A percentile compares a stretch with the other conserved stretches of the same genome.
Evolutionary conservation across 2,329 filamentous ascomycete species (phyloP).

Genomic region (Fusarium goolgardi): DNA sequence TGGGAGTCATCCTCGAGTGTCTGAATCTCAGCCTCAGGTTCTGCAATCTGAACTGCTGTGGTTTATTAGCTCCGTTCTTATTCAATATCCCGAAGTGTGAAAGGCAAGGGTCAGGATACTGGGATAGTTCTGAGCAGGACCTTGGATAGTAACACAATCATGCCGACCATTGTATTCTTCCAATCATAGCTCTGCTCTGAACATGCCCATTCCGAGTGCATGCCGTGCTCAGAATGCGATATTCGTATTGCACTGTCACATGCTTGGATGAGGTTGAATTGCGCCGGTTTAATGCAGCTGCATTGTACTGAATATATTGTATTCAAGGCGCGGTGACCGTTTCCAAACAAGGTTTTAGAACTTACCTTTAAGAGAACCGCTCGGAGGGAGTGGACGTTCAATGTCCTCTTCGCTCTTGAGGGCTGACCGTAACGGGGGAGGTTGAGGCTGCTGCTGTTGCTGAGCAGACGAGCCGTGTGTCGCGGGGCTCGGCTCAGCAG

Average conservation of each 20-base stretch:
- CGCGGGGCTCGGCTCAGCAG: slow-evolving; percentile 44
- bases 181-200: slow-evolving; percentile 2
- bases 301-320: background rate
- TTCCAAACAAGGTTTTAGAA: slow-evolving; percentile 26
- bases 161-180: background rate
- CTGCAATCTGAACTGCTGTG: slow-evolving; percentile 68
- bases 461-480: slow-evolving; percentile 34
- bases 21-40: slow-evolving; percentile 56
- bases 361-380: slow-evolving; percentile 59
- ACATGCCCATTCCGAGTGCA: background rate
- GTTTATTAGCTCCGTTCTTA: slow-evolving; percentile 40
- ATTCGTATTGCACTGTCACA: slow-evolving; percentile 9
- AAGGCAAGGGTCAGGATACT: slow-evolving; percentile 1
- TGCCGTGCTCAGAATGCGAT: background rate
- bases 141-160: background rate
- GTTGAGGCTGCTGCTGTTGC: slow-evolving; percentile 40
- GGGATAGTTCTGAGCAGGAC: slow-evolving; percentile 10
- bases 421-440: slow-evolving; percentile 55
- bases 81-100: background rate
- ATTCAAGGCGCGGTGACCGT: background rate
- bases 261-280: slow-evolving; percentile 17
- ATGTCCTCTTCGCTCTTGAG: slow-evolving; percentile 59
- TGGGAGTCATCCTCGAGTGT: slow-evolving; percentile 50
- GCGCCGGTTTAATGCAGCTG: background rate
- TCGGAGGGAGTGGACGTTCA: slow-evolving; percentile 53